Conservation (phyloP, 2,329 filamentous ascomycete genomes). For the Apiospora saccharicola region DNA sequence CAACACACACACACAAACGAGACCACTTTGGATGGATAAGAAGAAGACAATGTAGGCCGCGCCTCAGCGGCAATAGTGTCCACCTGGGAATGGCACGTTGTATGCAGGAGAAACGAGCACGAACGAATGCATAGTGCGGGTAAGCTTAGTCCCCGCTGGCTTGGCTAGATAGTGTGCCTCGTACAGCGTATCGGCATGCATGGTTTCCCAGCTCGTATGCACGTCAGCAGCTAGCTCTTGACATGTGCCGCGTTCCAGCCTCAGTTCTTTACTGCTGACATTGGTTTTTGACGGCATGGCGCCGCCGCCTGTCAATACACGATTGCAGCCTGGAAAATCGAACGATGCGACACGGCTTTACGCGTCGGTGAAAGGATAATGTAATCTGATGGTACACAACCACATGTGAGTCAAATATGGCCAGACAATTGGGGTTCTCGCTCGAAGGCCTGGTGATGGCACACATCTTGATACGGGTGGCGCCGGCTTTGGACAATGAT, state of each 20-base stretch:
- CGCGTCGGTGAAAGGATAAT: not conserved
- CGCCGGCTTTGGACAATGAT: not conserved
- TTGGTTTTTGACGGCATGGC: not conserved
- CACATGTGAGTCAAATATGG: not conserved
- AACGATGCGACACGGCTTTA: slow-evolving; percentile 1
- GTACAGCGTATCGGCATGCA: not conserved
- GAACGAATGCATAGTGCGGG: not conserved
- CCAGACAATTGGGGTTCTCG: not conserved
- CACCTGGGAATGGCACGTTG: not conserved
- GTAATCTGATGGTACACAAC: not conserved
- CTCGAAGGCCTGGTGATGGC: not conserved
- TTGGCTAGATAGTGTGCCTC: not conserved
- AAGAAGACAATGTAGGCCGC: not conserved
- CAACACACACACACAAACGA: not conserved
- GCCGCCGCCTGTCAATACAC: not conserved
- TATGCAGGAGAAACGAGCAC: not conserved
- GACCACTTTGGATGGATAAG: not conserved
- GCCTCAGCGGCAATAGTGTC: not conserved
- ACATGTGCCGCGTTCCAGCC: not conserved
- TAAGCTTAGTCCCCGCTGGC: not conserved
- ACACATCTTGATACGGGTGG: not conserved
- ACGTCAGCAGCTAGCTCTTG: not conserved
- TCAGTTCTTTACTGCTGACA: not conserved
- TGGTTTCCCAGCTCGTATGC: not conserved
- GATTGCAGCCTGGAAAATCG: not conserved